Evolutionary conservation across 176 grass and related monocot species (phyloP), one percentile per base, ranked within the genome.

Genomic region (Oryza nivara): DNA sequence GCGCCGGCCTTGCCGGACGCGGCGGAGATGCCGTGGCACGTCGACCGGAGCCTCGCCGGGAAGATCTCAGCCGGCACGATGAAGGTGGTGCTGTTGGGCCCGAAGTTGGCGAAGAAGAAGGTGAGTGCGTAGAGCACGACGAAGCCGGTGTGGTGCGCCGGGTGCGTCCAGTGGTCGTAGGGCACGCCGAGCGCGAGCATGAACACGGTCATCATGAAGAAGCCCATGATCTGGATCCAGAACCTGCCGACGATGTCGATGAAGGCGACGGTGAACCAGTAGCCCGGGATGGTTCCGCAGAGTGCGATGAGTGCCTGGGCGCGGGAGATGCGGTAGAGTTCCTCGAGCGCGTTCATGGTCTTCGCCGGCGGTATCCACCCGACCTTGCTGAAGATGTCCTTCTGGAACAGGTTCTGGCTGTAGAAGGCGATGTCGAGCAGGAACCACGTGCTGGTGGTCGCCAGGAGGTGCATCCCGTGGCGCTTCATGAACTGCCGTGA

Each of bases 371-470:
- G 92, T 38, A 97, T 94, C 94, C 94, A 97, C 2, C 90, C 88
- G 28, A 92, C 68, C 46, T 88, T 90, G 77, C 12, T 92, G 72
- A 94, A 97, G 88, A 97, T 97, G 78, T 97, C 92, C 83, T 97
- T 94, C 74, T 97, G 94, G 77, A 97, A 94, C 5, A 97, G 83
- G 83, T 97, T 97, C 83, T 97, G 92, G 43, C 90, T 92, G 82
- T 97, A 97, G 89, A 94, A 94, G 7, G 94, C 91, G 72, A 97
- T 88, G 52, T 97, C 94, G 25, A 97, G 79, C 0, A 97, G 81
- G 88, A 97, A 97, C 94, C 94, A 97, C 3, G 94, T 97, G 40
- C 49, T 85, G 47, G 88, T 90, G 13, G 94, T 94, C 3, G 76
- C 94, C 2, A 94, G 34, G 14, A 97, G 84, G 79, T 97, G 92